Evolutionary conservation across 2,329 filamentous ascomycete genomes (phyloP), one percentile per base, ranked within the genome.

Genomic region (Clathrospora elynae): DNA sequence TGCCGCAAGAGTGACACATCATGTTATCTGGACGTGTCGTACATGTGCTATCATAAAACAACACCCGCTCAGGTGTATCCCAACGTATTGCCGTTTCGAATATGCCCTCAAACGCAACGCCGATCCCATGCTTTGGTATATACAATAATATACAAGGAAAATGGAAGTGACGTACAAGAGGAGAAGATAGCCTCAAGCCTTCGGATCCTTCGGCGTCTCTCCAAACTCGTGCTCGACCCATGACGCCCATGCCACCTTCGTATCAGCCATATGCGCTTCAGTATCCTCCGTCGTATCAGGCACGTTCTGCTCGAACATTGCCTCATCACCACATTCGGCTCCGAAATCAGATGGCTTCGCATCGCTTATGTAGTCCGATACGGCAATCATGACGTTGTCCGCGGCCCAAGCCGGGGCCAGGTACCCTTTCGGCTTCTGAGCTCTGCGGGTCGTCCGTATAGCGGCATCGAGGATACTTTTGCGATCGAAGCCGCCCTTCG

Each of bases 331-430:
- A 46, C 39, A 6, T 51, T 42, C 3, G 29, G 32, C 9, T 7
- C 12, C 22, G 6, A 30, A 26, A 5, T 35, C 39, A 6, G 32
- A 6, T 6, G 42, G 18, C n/a, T 43, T 55, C 3, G 35, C 16
- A 11, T 56, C 55, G 5, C 53, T 44, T 35, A 63, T 39, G 13
- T 61, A 65, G 13, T 48, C 55, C 6, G 60, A 62, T 1, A 63
- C 54, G 0, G 64, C 64, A 31, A 68, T 66, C 30, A 68, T 52
- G 20, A 68, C 36, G 34, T 68, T 67, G 29, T 68, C 65, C 13
- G 65, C 65, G 5, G 61, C 54, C 57, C 53, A 64, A 23, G 65
- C 55, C 9, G 62, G 65, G 0, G 60, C 62, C 2, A 49, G 14
- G 8, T 51, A 49, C 9, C 33, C 34, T 5, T 31, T 48, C 33